Percentiles rank a stretch among this genome's conserved stretches.
phyloP scores from a whole-genome alignment of 768 basidiomycete species.

The Trametes cingulata region DNA sequence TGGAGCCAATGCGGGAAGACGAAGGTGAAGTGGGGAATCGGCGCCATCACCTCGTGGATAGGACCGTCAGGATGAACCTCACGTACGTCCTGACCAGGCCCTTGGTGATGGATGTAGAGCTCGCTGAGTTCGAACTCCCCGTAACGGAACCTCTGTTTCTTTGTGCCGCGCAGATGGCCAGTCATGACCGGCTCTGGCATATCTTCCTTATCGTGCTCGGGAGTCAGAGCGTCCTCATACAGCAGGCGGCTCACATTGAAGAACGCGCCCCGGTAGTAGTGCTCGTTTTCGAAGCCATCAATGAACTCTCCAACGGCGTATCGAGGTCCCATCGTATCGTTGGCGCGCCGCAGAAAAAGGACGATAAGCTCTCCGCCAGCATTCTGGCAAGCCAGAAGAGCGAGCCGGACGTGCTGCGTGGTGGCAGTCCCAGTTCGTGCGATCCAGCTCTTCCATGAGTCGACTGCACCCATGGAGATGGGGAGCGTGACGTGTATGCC shows the following conservation, averaged over 20 bases:
- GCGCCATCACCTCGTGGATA: background rate
- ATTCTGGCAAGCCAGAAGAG: background rate
- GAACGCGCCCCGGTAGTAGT: background rate
- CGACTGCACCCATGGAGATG: background rate
- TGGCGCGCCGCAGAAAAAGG: background rate
- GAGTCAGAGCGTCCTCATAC: background rate
- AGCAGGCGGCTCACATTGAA: background rate
- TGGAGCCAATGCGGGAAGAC: background rate
- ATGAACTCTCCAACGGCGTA: background rate
- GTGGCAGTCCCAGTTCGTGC: background rate
- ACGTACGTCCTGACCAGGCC: background rate
- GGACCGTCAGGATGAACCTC: background rate
- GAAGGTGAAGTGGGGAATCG: background rate
- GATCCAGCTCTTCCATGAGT: background rate
- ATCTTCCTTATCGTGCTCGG: too few species aligned
- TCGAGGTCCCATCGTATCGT: background rate
- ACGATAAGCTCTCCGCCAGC: background rate
- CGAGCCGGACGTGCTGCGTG: background rate
- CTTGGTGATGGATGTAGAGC: background rate
- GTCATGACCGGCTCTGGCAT: too few species aligned
- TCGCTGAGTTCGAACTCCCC: background rate
- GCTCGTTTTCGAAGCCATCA: background rate
- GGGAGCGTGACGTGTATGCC: background rate
- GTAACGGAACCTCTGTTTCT: background rate
- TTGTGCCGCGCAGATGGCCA: too few species aligned